Evolutionary conservation across 2,329 filamentous ascomycete species (phyloP).

Genomic region (Aspergillus awamori): DNA sequence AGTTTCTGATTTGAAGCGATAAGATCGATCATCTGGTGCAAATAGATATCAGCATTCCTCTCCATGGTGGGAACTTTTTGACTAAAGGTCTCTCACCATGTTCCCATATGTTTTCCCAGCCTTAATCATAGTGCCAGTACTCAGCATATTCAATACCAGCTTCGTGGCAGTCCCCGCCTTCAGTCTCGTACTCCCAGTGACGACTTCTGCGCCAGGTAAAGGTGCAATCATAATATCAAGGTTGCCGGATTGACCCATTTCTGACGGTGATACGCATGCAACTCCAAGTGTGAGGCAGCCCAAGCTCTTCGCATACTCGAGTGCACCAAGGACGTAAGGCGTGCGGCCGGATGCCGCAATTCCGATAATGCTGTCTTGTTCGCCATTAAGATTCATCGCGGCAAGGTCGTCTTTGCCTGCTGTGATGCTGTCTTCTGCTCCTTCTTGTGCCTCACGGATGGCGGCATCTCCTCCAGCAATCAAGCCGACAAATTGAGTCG

Average conservation of each 20-base stretch:
- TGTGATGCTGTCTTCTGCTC: constrained; percentile 38
- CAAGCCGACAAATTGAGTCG: not conserved
- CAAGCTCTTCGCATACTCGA: constrained; percentile 38
- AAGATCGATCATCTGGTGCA: no score
- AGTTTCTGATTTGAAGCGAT: no score
- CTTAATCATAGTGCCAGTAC: no score
- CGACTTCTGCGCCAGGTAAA: constrained; percentile 25
- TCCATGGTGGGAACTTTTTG: no score
- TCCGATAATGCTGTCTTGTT: constrained; percentile 43
- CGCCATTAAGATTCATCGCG: constrained; percentile 30
- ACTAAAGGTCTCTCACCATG: no score
- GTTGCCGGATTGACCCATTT: constrained; percentile 32
- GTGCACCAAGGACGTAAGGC: constrained; percentile 46
- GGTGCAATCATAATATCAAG: not conserved
- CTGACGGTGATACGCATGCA: constrained; percentile 43
- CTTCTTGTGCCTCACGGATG: not conserved
- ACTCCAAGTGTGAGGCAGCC: constrained; percentile 45
- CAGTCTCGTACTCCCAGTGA: constrained; percentile 23
- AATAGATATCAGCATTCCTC: no score
- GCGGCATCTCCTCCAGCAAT: not conserved
- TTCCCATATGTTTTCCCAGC: no score
- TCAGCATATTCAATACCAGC: no score
- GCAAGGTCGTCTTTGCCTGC: constrained; percentile 37
- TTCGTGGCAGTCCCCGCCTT: no score
- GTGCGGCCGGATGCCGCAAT: constrained; percentile 50